These are phyloP conservation scores for Penicillium janthinellum DNA, from an alignment of 2,329 filamentous ascomycete genomes.

Conservation along the genomic window DNA sequence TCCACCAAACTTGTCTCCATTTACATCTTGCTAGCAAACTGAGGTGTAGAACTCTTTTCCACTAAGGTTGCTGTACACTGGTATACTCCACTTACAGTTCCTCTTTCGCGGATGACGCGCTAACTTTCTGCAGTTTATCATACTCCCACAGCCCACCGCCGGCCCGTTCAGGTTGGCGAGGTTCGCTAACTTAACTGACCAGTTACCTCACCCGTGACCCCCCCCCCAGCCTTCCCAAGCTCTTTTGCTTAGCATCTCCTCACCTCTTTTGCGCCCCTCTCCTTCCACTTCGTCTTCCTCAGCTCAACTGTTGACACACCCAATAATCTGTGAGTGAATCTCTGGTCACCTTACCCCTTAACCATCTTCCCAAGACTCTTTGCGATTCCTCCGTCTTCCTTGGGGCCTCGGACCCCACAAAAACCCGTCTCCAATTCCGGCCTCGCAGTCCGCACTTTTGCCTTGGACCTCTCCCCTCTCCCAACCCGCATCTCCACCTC, in stretches of 20 bases:
- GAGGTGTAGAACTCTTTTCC: not conserved
- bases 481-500: constrained; percentile 4
- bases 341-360: not conserved
- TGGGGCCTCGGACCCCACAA: constrained; percentile 24
- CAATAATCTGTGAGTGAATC: constrained; percentile 24
- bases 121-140: not conserved
- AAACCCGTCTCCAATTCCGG: constrained; percentile 29
- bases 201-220: constrained; percentile 2
- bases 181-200: constrained; percentile 14
- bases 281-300: constrained; percentile 6
- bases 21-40: not conserved
- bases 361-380: constrained; percentile 3
- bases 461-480: constrained; percentile 6
- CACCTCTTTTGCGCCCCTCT: constrained; percentile 12
- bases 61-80: not conserved
- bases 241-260: not conserved
- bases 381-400: constrained; percentile 22
- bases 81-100: not conserved
- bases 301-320: constrained; percentile 2
- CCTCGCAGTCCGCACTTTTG: constrained; percentile 12
- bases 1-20: not conserved
- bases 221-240: not conserved
- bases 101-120: constrained; percentile 2
- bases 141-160: constrained; percentile 22
- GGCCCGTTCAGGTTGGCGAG: constrained; percentile 21